These are phyloP conservation scores for Starmerella lactis-condensi DNA, from an alignment of 805 yeast species.

Conservation along the genomic window DNA sequence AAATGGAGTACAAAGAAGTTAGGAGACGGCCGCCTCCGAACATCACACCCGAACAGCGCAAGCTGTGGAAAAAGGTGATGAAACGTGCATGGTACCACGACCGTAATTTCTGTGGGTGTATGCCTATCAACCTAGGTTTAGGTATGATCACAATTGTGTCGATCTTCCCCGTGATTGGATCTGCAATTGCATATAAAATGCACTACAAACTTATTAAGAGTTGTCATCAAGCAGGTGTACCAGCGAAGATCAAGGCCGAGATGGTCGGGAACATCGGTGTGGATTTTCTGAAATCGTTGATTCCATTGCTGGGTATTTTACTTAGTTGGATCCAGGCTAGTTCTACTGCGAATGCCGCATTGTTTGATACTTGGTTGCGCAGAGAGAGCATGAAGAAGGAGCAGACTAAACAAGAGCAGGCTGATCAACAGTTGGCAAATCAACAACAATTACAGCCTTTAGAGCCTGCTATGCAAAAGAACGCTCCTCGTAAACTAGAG, in stretches of 20 bases:
- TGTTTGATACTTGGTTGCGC: slow-evolving; percentile 38
- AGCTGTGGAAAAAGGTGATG: slow-evolving; percentile 56
- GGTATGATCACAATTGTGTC: slow-evolving; percentile 63
- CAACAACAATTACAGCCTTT: no score
- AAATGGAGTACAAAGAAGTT: slow-evolving; percentile 31
- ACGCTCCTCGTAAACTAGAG: no score
- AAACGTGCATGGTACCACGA: slow-evolving; percentile 76
- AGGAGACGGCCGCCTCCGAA: slow-evolving; percentile 32
- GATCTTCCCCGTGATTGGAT: slow-evolving; percentile 70
- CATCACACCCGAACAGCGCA: slow-evolving; percentile 39
- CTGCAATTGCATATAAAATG: slow-evolving; percentile 56
- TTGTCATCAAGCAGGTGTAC: slow-evolving; percentile 44
- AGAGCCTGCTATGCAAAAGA: no score
- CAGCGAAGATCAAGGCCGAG: slow-evolving; percentile 40
- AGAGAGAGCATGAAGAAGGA: slow-evolving; percentile 13
- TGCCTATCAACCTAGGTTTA: slow-evolving; percentile 46
- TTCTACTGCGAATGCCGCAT: slow-evolving; percentile 75
- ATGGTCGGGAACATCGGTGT: slow-evolving; percentile 58
- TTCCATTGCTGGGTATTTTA: slow-evolving; percentile 64
- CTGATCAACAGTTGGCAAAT: no score
- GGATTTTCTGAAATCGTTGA: slow-evolving; percentile 56
- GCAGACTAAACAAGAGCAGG: no score
- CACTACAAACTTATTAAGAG: slow-evolving; percentile 48
- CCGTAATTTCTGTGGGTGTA: slow-evolving; percentile 35
- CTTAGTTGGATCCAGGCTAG: slow-evolving; percentile 70